Evolutionary conservation across 768 basidiomycete species (phyloP).

Genomic region (Pluteus cervinus): DNA sequence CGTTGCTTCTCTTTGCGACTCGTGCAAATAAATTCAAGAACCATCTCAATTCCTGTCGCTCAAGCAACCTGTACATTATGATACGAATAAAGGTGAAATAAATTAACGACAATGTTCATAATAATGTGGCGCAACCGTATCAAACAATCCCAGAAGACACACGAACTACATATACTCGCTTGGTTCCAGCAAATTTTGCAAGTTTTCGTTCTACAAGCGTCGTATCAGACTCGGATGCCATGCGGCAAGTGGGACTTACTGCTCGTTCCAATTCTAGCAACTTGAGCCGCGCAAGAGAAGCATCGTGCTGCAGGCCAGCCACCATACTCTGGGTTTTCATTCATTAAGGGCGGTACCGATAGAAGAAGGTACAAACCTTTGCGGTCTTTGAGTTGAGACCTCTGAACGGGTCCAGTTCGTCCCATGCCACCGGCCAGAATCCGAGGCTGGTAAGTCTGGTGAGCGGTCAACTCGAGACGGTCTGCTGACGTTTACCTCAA

Average conservation of each 20-base stretch:
- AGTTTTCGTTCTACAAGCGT: too few species aligned
- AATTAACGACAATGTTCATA: too few species aligned
- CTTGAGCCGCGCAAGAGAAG: constrained; percentile 51
- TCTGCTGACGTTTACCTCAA: constrained; percentile 14
- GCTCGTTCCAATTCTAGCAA: constrained; percentile 65
- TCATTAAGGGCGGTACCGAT: too few species aligned
- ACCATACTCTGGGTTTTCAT: constrained; percentile 55
- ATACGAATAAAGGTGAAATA: too few species aligned
- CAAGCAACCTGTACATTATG: too few species aligned
- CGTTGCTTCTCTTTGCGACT: too few species aligned
- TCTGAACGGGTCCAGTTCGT: constrained; percentile 54
- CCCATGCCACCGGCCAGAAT: constrained; percentile 49
- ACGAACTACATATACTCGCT: too few species aligned
- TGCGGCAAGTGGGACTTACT: constrained; percentile 35
- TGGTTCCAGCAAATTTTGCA: too few species aligned
- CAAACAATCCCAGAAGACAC: too few species aligned
- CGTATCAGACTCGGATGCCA: constrained; percentile 6
- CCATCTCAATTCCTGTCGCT: too few species aligned
- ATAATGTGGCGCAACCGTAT: too few species aligned
- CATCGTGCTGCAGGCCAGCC: constrained; percentile 62
- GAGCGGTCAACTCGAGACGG: constrained; percentile 3
- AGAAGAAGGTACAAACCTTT: constrained; percentile 46
- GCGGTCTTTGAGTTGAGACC: constrained; percentile 75
- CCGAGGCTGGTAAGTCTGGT: constrained; percentile 25
- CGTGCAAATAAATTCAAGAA: too few species aligned